These are phyloP conservation scores for Myriosclerotinia scirpicola DNA, from an alignment of 2,329 filamentous ascomycete species.

Conservation along the genomic window DNA sequence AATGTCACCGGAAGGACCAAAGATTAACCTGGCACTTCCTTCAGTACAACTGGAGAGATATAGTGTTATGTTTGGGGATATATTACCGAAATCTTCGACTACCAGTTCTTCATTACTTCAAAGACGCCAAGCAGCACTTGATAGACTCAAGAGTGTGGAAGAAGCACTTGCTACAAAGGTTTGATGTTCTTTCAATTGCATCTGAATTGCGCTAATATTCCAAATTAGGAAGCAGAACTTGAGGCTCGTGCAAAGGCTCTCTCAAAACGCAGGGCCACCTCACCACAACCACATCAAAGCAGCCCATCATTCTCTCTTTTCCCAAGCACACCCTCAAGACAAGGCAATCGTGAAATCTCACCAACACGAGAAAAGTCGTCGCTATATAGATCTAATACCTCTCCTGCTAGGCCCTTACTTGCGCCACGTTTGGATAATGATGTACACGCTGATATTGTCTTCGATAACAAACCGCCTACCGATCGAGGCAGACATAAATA, in stretches of 20 bases:
- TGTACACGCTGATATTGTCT: conserved; percentile 30
- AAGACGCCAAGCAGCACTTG: conserved; percentile 58
- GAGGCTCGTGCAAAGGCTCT: conserved; percentile 31
- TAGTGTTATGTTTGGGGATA: conserved; percentile 85
- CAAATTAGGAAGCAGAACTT: conserved; percentile 43
- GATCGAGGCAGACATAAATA: background rate
- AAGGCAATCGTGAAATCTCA: conserved; percentile 26
- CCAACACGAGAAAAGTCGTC: conserved; percentile 20
- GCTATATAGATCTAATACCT: conserved; percentile 54
- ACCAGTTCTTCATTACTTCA: conserved; percentile 47
- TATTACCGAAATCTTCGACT: conserved; percentile 53
- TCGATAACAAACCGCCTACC: background rate
- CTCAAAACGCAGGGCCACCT: conserved; percentile 49
- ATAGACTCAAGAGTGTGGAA: conserved; percentile 56
- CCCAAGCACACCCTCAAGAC: conserved; percentile 34
- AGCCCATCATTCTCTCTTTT: conserved; percentile 50
- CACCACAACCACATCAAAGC: conserved; percentile 46
- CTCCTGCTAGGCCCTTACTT: conserved; percentile 47
- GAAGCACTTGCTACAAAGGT: conserved; percentile 46
- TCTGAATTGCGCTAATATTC: conserved; percentile 28
- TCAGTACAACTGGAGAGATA: conserved; percentile 81
- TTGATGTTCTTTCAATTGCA: conserved; percentile 24
- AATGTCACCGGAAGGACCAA: conserved; percentile 34
- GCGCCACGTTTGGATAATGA: conserved; percentile 30
- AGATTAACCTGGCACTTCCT: conserved; percentile 79